Base-by-base conservation (phyloP, 768 basidiomycete genomes). In the Macrolepiota fuliginosa region DNA sequence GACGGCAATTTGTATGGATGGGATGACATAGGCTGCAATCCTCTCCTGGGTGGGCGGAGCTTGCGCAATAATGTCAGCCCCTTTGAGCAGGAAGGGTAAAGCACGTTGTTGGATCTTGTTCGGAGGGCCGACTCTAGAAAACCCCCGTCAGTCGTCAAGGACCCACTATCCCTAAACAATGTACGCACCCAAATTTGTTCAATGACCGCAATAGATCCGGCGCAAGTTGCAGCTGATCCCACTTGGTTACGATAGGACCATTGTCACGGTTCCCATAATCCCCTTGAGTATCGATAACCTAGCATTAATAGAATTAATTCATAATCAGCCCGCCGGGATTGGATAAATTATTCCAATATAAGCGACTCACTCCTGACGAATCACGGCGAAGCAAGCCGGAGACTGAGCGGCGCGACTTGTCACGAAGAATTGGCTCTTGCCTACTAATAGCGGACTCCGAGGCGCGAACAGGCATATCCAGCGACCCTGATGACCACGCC, bases 51-150 rank as follows among this genome's bases (percentile, higher is more conserved):
- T 98, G 0, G 97, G 96, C 51, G 97, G 97, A 10, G 96, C 97
- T 75, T 99, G 97, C 9, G 96, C 96, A 69, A 99, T 98, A 70
- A 98, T 98, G 68, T 99, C 97, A 39, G 94, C 86, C 7, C 94
- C 96, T 55, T 90, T 86, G 36, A 98, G 81, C 62, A 99, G 85
- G 77, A 98, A 98, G 6, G 97, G 97, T 54, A 99, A 79, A 49
- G 97, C 96, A 52, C 96, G 86, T 70, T 96, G 94, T 75, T 98
- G 97, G 66, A 99, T 97, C 80, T 99, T 99, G 75, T 98, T 98
- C 5, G 97, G 97, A 1, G 97, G 97, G 0, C 96, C 96, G 64
- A 98, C 89, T 45, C 95, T 96, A 68, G 25, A 60, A 45, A 25
- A 63, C 35, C 45, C 29, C 40, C 25, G 15, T 37, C 11, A 29